Base-by-base conservation (phyloP, 495 filamentous ascomycete species). In the Pyronema omphalodes region DNA sequence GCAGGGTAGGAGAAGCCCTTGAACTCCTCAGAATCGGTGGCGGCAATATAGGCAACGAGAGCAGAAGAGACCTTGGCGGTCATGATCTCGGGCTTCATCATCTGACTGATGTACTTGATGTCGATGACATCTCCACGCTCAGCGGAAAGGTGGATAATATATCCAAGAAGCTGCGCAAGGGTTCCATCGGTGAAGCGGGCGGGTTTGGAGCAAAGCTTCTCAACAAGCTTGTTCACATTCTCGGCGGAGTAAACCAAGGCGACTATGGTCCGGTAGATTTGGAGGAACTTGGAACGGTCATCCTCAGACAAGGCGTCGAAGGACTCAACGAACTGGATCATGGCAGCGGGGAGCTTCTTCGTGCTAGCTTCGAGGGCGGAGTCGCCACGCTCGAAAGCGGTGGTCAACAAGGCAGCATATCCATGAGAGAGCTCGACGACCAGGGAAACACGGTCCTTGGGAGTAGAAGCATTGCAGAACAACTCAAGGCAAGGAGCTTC, bases 371-470 rank as follows among this genome's bases (percentile, higher is more conserved):
- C 50, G 23, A 52, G 47, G 11, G 23, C 23, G 11, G 37, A 12
- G 18, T 62, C 45, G 48, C 54, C 44, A 9, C 36, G 34, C 15
- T 51, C 29, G 33, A 63, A 62, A 36, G 9, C 49, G 0, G 40
- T 49, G 29, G 15, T 15, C 12, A 63, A 37, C 19, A 62, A 12
- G 15, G 56, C 36, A 14, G 54, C 58, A 44, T 59, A 63, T 40
- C 60, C 50, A 40, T 41, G 50, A 14, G 37, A 52, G 15, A 52
- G 9, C 9, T 18, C 47, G 11, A 36, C 47, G 7, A 50, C 29
- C 1, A 12, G 9, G 12, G 18, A 17, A 36, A 50, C 9, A 11
- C 29, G 34, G 12, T 36, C 47, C 7, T 12, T 19, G 12, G 47
- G 9, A 36, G 36, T 19, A 50, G 47, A 36, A 50, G 47, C 36